Evolutionary conservation across 805 yeast species (phyloP), one percentile per base, ranked within the genome.

Genomic region (Saccharomycopsis amapae): DNA sequence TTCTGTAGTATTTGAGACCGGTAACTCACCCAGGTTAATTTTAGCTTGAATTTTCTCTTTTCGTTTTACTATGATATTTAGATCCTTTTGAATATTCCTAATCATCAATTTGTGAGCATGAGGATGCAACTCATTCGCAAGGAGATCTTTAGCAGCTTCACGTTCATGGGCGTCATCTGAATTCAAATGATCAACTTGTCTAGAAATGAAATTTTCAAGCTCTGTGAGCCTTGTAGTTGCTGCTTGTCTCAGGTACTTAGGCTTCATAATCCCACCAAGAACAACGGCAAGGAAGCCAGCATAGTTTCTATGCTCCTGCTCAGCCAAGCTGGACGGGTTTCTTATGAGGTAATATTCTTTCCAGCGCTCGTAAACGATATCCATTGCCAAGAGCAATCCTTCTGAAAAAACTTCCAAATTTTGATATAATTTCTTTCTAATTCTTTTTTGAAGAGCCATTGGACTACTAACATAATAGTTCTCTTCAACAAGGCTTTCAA

Each of bases 281-380:
- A 81, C 65, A 0, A 87, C 76, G 2, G 87, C 85, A 49, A 85
- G 60, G 49, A 81, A 78, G 6, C 90, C 93, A 2, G 87, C 79
- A 57, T 73, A 80, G 56, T 79, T 82, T 54, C 83, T 34, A 22
- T 48, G 48, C 18, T 50, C 51, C 5, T 5, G 15, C 3, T 24
- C 20, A 12, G 22, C 34, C n/a, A 18, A 3, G 5, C 15, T 10
- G n/a, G 33, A 12, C 3, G 28, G 23, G 28, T 32, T 15, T 24
- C 47, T 33, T 6, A 19, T 26, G 22, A 26, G 24, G 32, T 22
- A 45, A 12, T 31, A 36, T n/a, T 46, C 51, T 20, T 55, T 45
- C 53, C 53, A 50, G 37, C 58, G 57, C 50, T 63, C 41, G 64
- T 69, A 49, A 65, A 77, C 48, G 50, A 61, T 33, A 52, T 62